A percentile compares a stretch with the other conserved stretches of the same genome.
Conservation (phyloP, 2,329 filamentous ascomycete species). For the Diaporthe eres region DNA sequence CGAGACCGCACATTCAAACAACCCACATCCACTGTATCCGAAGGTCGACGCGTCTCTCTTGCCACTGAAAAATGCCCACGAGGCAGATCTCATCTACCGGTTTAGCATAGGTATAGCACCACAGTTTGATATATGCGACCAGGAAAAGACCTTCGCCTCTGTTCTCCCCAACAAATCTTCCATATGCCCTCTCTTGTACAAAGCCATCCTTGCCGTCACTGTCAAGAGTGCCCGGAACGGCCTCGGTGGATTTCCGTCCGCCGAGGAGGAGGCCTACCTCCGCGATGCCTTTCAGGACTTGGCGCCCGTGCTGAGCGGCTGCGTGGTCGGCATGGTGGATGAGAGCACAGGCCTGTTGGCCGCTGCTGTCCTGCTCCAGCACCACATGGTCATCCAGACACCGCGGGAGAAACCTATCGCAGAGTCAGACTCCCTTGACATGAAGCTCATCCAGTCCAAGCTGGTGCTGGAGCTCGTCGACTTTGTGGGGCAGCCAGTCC, state of each 20-base stretch:
- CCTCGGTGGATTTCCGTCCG: not conserved
- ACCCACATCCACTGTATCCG: constrained; percentile 10
- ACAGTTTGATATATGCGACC: constrained; percentile 9
- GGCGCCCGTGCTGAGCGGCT: not conserved
- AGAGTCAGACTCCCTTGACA: constrained; percentile 16
- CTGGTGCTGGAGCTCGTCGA: constrained; percentile 17
- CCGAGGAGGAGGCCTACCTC: constrained; percentile 18
- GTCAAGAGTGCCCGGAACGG: not conserved
- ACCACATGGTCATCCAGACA: constrained; percentile 14
- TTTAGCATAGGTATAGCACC: constrained; percentile 16
- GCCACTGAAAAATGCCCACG: constrained; percentile 8
- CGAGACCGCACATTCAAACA: constrained; percentile 14
- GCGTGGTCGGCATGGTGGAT: constrained; percentile 22
- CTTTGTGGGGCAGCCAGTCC: constrained; percentile 20
- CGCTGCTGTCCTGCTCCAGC: constrained; percentile 22
- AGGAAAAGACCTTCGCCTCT: constrained; percentile 13
- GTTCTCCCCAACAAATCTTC: constrained; percentile 15
- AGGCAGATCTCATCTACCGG: constrained; percentile 19
- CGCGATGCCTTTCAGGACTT: constrained; percentile 6
- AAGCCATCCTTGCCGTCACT: constrained; percentile 15
- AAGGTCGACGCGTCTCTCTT: constrained; percentile 19
- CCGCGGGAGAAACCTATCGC: constrained; percentile 9
- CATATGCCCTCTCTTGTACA: constrained; percentile 20
- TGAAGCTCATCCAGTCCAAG: constrained; percentile 8
- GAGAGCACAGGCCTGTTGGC: constrained; percentile 16